phyloP scores from a whole-genome alignment of 2,329 filamentous ascomycete species.

The Aspergillus eucalypticola region DNA sequence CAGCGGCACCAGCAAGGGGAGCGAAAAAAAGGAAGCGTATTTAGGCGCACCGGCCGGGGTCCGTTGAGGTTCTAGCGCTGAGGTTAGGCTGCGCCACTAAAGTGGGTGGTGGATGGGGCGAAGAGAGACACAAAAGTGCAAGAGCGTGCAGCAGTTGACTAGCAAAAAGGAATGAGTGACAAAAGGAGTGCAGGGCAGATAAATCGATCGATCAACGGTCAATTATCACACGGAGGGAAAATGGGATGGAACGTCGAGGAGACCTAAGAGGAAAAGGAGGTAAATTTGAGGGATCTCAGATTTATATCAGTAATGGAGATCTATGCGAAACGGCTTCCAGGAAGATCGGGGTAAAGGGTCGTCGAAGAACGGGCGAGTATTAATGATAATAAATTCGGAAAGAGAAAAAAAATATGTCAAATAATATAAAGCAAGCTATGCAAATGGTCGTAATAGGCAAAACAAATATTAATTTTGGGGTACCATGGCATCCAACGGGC shows the following conservation, averaged over 20 bases:
- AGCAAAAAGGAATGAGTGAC: constrained; percentile 10
- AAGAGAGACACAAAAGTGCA: constrained; percentile 11
- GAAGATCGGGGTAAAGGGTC: constrained; percentile 9
- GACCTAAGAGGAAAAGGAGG: neutral
- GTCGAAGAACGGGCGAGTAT: constrained; percentile 9
- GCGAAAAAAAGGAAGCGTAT: constrained; percentile 14
- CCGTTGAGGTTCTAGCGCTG: constrained; percentile 20
- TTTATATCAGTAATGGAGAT: constrained; percentile 19
- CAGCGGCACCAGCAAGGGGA: constrained; percentile 19
- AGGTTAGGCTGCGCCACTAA: constrained; percentile 23
- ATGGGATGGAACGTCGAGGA: neutral
- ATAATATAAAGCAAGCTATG: constrained; percentile 11
- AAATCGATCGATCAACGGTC: constrained; percentile 17
- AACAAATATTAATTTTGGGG: constrained; percentile 14
- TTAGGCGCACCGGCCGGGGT: constrained; percentile 16
- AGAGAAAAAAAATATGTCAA: constrained; percentile 5
- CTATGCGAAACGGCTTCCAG: constrained; percentile 14
- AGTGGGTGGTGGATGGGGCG: constrained; percentile 11
- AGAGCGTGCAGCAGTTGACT: neutral
- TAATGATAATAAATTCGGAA: constrained; percentile 12
- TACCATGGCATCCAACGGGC: constrained; percentile 15
- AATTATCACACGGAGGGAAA: constrained; percentile 7
- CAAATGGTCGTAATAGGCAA: constrained; percentile 9
- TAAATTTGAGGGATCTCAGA: constrained; percentile 9
- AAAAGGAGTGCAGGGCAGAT: constrained; percentile 7